These are phyloP conservation scores for Jamesozyma hellenica DNA, from an alignment of 805 yeast genomes.

Conservation along the genomic window DNA sequence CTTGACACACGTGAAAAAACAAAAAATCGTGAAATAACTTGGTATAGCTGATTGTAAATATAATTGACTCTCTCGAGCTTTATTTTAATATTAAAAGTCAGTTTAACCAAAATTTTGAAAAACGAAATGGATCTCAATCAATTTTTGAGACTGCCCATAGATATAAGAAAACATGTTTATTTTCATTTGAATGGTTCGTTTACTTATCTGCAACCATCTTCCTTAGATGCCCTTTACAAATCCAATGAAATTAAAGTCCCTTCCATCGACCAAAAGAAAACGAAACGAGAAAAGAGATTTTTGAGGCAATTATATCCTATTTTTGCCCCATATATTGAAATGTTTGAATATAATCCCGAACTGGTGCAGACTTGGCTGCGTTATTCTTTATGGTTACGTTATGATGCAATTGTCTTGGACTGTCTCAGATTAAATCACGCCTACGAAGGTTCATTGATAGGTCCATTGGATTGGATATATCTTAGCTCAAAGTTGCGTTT, in stretches of 20 bases:
- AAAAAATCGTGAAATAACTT: too few relatives aligned
- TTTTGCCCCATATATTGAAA: conserved; percentile 14
- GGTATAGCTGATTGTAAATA: too few relatives aligned
- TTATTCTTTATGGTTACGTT: conserved; percentile 20
- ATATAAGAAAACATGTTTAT: conserved; percentile 20
- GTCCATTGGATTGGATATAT: conserved; percentile 19
- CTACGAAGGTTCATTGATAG: conserved; percentile 16
- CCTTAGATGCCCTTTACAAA: not conserved
- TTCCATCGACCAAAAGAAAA: not conserved
- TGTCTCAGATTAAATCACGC: conserved; percentile 20
- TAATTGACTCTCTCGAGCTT: too few relatives aligned
- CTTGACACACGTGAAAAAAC: too few relatives aligned
- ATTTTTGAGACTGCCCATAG: conserved; percentile 20
- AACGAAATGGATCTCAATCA: conserved; percentile 4
- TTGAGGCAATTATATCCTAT: conserved; percentile 7
- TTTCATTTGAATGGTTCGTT: conserved; percentile 16
- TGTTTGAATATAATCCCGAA: conserved; percentile 19
- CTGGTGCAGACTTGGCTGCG: conserved; percentile 19
- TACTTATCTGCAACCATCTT: conserved; percentile 2
- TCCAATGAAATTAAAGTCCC: not conserved
- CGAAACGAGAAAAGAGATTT: conserved; percentile 2
- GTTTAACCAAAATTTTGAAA: too few relatives aligned
- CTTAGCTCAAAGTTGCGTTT: conserved; percentile 13
- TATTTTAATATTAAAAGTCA: too few relatives aligned
- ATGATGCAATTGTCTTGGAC: conserved; percentile 25